Evolutionary conservation across 2,329 filamentous ascomycete species (phyloP).

Genomic region (Penicillium sp.): DNA sequence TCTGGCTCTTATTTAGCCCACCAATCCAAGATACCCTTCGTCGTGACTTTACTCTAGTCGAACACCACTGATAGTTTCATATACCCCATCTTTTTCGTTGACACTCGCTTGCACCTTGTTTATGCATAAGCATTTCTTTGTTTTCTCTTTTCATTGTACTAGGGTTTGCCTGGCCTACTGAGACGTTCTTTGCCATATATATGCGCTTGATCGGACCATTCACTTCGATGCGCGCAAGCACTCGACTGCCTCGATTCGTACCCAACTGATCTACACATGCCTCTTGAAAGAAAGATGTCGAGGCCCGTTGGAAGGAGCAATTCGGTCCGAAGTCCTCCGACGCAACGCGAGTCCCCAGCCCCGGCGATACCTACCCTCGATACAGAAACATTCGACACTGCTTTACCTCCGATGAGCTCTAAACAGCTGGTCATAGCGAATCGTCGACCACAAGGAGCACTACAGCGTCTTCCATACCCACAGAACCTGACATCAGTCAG

Average conservation of each 20-base stretch:
- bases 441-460: slow-evolving; percentile 21
- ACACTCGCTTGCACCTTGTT: slow-evolving; percentile 13
- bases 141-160: not conserved
- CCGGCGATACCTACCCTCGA: slow-evolving; percentile 2
- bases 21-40: slow-evolving; percentile 16
- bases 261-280: not conserved
- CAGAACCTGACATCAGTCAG: slow-evolving; percentile 28
- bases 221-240: slow-evolving; percentile 7
- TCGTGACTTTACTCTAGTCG: slow-evolving; percentile 2
- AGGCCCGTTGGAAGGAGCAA: slow-evolving; percentile 17
- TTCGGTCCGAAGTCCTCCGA: slow-evolving; percentile 16
- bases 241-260: slow-evolving; percentile 1
- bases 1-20: slow-evolving; percentile 18
- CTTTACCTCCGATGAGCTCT: slow-evolving; percentile 37
- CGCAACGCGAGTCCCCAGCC: slow-evolving; percentile 8
- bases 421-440: slow-evolving; percentile 23
- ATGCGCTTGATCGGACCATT: not conserved
- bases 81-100: slow-evolving; percentile 7
- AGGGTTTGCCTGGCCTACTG: not conserved
- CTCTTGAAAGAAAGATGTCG: slow-evolving; percentile 19
- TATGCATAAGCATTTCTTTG: slow-evolving; percentile 8
- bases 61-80: slow-evolving; percentile 7
- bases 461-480: slow-evolving; percentile 30
- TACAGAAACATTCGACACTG: slow-evolving; percentile 31
- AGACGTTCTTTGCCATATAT: slow-evolving; percentile 10